Base-by-base conservation (phyloP, 495 filamentous ascomycete genomes). In the Friedmanniomyces endolithicus region DNA sequence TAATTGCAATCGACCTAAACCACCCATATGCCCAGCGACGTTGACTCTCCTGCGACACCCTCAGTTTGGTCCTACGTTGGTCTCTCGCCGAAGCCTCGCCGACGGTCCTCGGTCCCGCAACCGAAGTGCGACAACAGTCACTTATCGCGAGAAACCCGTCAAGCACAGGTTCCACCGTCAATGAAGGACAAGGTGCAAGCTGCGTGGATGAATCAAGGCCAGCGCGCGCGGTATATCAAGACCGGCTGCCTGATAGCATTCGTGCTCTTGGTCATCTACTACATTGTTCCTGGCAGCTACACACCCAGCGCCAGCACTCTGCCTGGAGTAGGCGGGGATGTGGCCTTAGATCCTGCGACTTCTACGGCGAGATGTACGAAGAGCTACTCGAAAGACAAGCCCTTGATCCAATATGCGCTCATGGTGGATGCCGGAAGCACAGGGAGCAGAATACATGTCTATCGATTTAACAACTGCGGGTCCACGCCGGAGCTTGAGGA, bases 361-460 rank as follows among this genome's bases (percentile, higher is more conserved):
- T 76, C 77, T 50, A 85, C 82, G 54, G 71, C 79, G 34, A 84
- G 78, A 71, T 98, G 92, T 76, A 80, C 81, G 46, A 86, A 81
- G 65, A 87, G 90, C 25, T 80, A 75, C 68, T 86, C 88, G 52
- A 78, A 82, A 31, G 81, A 85, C 41, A 98, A 95, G 72, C 94
- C 94, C 24, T 75, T 98, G 59, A 83, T 96, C 56, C 92, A 98
- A 65, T 97, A 96, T 75, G 92, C 88, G 54, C 78, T 95, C 60
- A 97, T 98, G 92, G 88, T 98, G 64, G 92, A 98, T 74, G 92
- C 92, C 35, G 92, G 92, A 52, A 96, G 90, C 71, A 95, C 90
- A 39, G 92, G 92, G 55, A 97, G 92, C 56, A 86, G 92, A 52
- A 95, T 98, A 65, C 92, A 98, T 71, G 90, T 97, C 52, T 98